phyloP scores from a whole-genome alignment of 2,329 filamentous ascomycete species.

The Trichoderma sp. region DNA sequence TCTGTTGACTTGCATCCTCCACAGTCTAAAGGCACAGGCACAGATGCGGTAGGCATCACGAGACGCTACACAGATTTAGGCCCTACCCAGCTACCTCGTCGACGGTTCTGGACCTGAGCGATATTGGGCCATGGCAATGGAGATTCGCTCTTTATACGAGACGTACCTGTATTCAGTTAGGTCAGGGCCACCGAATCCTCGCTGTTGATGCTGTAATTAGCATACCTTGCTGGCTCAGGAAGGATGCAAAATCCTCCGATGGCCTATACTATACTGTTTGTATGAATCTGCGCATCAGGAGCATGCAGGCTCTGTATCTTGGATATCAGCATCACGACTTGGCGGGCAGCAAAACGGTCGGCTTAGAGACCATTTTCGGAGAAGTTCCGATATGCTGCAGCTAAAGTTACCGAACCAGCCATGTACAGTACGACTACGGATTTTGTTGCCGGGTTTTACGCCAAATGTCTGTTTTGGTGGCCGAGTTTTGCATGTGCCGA shows the following conservation, averaged over 20 bases:
- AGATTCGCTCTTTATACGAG: background rate
- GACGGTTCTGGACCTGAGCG: background rate
- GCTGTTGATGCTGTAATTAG: background rate
- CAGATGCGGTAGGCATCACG: background rate
- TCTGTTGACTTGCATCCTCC: background rate
- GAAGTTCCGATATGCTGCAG: slow-evolving; percentile 10
- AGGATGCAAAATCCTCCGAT: background rate
- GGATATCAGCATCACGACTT: background rate
- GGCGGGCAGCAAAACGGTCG: background rate
- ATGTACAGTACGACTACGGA: background rate
- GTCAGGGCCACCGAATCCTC: background rate
- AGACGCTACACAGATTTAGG: background rate
- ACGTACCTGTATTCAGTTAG: background rate
- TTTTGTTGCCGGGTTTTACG: background rate
- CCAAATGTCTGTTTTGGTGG: background rate
- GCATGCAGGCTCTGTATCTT: background rate
- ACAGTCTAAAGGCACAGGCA: background rate
- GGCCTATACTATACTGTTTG: background rate
- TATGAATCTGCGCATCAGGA: background rate
- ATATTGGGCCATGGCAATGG: background rate
- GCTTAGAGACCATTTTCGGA: background rate
- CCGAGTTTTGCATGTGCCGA: background rate
- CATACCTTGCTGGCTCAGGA: background rate
- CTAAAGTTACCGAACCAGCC: background rate
- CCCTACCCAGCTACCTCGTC: background rate